Base-by-base conservation (phyloP, 805 yeast species). In the Ogataea populi-albae region DNA sequence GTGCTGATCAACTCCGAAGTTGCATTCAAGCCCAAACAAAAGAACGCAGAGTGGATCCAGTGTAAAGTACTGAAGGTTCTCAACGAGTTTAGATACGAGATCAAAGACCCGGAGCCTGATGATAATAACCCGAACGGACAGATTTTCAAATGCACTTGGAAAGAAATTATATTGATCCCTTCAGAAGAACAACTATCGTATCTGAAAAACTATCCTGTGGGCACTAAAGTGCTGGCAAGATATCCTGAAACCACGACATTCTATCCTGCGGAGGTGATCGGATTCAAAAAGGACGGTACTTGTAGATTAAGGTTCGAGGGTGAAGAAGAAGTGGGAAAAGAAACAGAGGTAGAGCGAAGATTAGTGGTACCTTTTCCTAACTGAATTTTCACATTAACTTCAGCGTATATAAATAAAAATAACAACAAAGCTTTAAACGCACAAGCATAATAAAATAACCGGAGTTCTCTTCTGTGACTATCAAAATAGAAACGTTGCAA, bases 201-300 rank as follows among this genome's bases (percentile, higher is more conserved):
- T 4, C 58, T 79, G 39, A 56, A 63, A 17, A 69, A 71, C 29
- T 85, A 84, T 46, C 83, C 95, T 0, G 65, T 77, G 24, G 93
- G 95, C 0, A 70, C 88, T 1, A 79, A 78, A 46, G 98, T 93
- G 3, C 66, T 93, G 40, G 98, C 97, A 0, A 72, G 95, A 51
- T 93, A 93, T 52, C 98, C 98, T 1, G 98, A 93, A 49, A 93
- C 98, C 0, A 93, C 98, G 0, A 89, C 98, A 0, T 93, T 93
- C 52, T 93, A 93, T 52, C 86, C 94, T 3, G 99, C 98, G 0
- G 86, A 85, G 32, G 97, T 93, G 3, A 79, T 80, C 17, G 89
- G 94, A 0, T 70, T 75, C 30, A 79, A 77, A 35, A 69, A 85
- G 46, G 89, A 82, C 45, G 88, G 89, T 0, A 74, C 71, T 9